Percentiles rank a stretch among this genome's conserved stretches.
phyloP scores from a whole-genome alignment of 768 basidiomycete genomes.

The Chiua virens region DNA sequence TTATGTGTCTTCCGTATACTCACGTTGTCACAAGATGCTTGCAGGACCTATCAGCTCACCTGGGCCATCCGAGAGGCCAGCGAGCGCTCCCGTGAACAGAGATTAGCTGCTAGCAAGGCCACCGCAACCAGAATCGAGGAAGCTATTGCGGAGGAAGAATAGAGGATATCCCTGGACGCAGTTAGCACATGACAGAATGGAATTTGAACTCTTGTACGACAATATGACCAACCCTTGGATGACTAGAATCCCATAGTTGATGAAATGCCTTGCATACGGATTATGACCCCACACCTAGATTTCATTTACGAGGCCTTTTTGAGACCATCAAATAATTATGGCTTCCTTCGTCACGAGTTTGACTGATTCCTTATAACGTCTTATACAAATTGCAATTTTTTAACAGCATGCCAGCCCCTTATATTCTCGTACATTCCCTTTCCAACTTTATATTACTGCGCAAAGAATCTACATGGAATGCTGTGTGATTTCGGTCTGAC shows the following conservation, averaged over 20 bases:
- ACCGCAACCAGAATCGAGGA: conserved; percentile 27
- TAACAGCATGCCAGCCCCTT: no score
- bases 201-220: background rate
- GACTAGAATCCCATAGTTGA: background rate
- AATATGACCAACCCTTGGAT: background rate
- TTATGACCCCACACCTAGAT: background rate
- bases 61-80: conserved; percentile 89
- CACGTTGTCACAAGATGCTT: conserved; percentile 57
- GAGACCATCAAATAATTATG: conserved; percentile 41
- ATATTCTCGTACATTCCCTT: no score
- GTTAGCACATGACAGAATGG: background rate
- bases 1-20: background rate
- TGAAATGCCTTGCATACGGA: background rate
- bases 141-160: conserved; percentile 29
- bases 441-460: no score
- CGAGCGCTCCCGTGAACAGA: conserved; percentile 59
- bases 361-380: no score
- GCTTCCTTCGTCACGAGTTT: no score
- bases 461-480: no score
- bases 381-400: no score
- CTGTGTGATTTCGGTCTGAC: no score
- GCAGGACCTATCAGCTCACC: conserved; percentile 85
- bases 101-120: conserved; percentile 37
- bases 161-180: background rate
- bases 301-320: conserved; percentile 28